Conservation (phyloP, 2,329 filamentous ascomycete genomes). For the Paracamarosporium sp. region DNA sequence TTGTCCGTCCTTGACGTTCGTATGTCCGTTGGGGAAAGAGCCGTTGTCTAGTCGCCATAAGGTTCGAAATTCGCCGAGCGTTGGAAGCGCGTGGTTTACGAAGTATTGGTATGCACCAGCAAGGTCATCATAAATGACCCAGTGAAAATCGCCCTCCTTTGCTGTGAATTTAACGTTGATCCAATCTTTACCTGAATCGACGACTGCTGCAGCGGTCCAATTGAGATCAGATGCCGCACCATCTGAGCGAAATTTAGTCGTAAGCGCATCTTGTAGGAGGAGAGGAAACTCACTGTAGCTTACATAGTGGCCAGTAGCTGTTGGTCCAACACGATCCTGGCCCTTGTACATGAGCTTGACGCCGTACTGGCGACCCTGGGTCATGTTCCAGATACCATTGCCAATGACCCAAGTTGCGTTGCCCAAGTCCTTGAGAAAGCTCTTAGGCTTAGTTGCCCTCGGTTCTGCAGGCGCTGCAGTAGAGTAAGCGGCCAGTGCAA, state of each 20-base stretch:
- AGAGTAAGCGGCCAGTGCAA: conserved; percentile 17
- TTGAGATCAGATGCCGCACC: conserved; percentile 55
- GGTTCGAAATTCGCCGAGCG: conserved; percentile 58
- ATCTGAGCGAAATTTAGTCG: conserved; percentile 39
- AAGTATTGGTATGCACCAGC: conserved; percentile 64
- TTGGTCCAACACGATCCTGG: conserved; percentile 50
- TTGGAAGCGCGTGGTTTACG: conserved; percentile 57
- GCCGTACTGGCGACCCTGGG: conserved; percentile 47
- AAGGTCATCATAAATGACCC: conserved; percentile 58
- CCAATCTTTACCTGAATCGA: conserved; percentile 50
- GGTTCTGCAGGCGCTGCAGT: conserved; percentile 26
- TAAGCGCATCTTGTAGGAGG: background rate
- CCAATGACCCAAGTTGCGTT: conserved; percentile 47
- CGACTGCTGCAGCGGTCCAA: conserved; percentile 56
- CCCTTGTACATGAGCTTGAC: conserved; percentile 51
- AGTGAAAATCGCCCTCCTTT: conserved; percentile 58
- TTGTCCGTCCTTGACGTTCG: conserved; percentile 53
- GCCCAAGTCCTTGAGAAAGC: conserved; percentile 43
- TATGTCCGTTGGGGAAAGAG: conserved; percentile 56
- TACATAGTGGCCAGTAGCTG: conserved; percentile 51
- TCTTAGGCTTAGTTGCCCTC: conserved; percentile 30
- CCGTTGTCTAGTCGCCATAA: conserved; percentile 59
- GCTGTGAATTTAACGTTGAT: conserved; percentile 59
- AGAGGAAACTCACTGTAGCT: conserved; percentile 48
- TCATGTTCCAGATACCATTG: conserved; percentile 53